These are phyloP conservation scores for Penicillium italicum DNA, from an alignment of 2,329 filamentous ascomycete species.

Conservation along the genomic window DNA sequence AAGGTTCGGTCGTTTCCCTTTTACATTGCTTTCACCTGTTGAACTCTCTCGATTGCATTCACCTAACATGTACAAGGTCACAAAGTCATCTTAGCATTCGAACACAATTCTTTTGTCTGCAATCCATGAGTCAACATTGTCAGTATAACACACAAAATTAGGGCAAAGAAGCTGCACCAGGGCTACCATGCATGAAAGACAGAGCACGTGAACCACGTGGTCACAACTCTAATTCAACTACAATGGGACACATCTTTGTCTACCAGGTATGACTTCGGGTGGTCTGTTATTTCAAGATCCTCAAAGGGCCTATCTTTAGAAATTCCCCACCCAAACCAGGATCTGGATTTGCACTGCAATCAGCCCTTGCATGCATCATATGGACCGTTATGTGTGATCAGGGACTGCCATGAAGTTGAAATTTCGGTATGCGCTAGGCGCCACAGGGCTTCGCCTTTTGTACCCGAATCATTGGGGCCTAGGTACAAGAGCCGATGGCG, in stretches of 20 bases:
- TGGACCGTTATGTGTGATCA: constrained; percentile 44
- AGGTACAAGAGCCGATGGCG: constrained; percentile 47
- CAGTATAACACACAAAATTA: not conserved
- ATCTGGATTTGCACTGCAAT: constrained; percentile 9
- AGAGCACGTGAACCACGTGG: not conserved
- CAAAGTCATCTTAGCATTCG: not conserved
- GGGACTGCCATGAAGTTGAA: constrained; percentile 46
- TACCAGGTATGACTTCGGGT: no score
- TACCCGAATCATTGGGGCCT: constrained; percentile 43
- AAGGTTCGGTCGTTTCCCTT: not conserved
- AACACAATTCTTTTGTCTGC: not conserved
- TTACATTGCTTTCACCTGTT: not conserved
- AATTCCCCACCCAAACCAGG: not conserved
- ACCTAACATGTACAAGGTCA: not conserved
- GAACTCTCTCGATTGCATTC: no score
- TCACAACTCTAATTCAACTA: not conserved
- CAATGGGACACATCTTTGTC: not conserved
- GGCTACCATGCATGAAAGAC: not conserved
- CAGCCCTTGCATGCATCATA: constrained; percentile 44
- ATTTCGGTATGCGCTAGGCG: constrained; percentile 45
- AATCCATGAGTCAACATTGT: not conserved
- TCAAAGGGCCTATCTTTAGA: not conserved
- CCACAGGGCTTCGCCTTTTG: constrained; percentile 47
- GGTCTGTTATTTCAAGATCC: not conserved
- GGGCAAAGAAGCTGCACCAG: not conserved